These are phyloP conservation scores for Penicillium manginii DNA, from an alignment of 495 filamentous ascomycete genomes.

Conservation along the genomic window DNA sequence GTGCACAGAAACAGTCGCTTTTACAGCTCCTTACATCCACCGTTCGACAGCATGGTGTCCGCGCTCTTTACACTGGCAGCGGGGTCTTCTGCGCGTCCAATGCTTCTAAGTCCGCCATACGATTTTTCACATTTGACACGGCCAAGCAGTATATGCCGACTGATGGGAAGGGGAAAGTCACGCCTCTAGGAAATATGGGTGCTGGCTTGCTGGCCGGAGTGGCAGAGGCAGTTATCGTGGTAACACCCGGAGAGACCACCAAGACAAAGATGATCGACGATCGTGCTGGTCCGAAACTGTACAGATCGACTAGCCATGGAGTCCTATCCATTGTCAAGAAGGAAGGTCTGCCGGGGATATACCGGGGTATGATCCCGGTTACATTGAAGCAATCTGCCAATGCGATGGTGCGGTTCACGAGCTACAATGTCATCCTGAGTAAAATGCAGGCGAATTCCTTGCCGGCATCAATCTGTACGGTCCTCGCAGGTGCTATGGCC, in stretches of 20 bases:
- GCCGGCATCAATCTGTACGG: slow-evolving; percentile 15
- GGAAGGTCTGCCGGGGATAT: slow-evolving; percentile 26
- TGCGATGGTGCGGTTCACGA: slow-evolving; percentile 37
- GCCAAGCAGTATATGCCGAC: slow-evolving; percentile 21
- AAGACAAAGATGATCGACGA: slow-evolving; percentile 39
- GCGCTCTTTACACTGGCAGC: slow-evolving; percentile 25
- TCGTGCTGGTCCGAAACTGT: slow-evolving; percentile 21
- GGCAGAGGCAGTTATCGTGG: slow-evolving; percentile 29
- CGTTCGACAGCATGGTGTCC: slow-evolving; percentile 18
- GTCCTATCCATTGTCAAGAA: slow-evolving; percentile 17
- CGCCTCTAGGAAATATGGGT: slow-evolving; percentile 19
- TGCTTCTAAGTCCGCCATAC: slow-evolving; percentile 25
- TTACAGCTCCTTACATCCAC: slow-evolving; percentile 14
- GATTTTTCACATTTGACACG: slow-evolving; percentile 27
- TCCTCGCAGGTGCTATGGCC: slow-evolving; percentile 28
- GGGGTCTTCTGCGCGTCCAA: slow-evolving; percentile 27
- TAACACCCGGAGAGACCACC: slow-evolving; percentile 35
- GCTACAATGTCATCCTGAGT: slow-evolving; percentile 28
- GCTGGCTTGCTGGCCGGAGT: slow-evolving; percentile 32
- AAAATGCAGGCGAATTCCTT: slow-evolving; percentile 12
- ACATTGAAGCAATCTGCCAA: slow-evolving; percentile 35
- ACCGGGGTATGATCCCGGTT: slow-evolving; percentile 32
- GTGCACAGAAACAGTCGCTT: slow-evolving; percentile 1
- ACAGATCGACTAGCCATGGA: slow-evolving; percentile 23
- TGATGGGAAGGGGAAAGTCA: slow-evolving; percentile 7